A percentile compares a stretch with the other conserved stretches of the same genome.
phyloP scores from a whole-genome alignment of 768 basidiomycete species.

The Amanita molliuscula region DNA sequence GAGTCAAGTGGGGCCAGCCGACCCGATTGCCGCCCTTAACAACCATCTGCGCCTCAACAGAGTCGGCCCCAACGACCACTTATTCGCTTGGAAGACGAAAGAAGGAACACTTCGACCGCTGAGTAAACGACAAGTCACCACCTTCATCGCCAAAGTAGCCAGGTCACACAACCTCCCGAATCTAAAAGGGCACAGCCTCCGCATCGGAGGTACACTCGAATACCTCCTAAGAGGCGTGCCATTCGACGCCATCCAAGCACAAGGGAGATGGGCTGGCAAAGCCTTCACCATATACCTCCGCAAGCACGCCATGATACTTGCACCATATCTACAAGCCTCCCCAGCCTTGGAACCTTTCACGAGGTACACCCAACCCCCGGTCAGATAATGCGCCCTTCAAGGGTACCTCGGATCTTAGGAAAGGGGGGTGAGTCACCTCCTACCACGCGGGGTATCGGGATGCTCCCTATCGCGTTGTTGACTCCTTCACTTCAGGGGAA shows the following conservation, averaged over 20 bases:
- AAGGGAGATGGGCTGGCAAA: slow-evolving; percentile 22
- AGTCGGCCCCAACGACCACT: slow-evolving; percentile 8
- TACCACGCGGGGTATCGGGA: neutral
- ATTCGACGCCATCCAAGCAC: slow-evolving; percentile 19
- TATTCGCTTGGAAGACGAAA: slow-evolving; percentile 6
- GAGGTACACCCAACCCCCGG: neutral
- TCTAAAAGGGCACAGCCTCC: slow-evolving; percentile 19
- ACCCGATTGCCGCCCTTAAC: slow-evolving; percentile 12
- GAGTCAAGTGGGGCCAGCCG: slow-evolving; percentile 10
- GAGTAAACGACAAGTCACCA: neutral
- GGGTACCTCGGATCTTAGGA: neutral
- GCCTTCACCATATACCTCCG: slow-evolving; percentile 19
- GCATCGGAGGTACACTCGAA: slow-evolving; percentile 17
- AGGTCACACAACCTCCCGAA: neutral
- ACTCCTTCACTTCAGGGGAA: neutral
- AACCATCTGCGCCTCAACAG: slow-evolving; percentile 18
- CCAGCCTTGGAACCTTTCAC: slow-evolving; percentile 8
- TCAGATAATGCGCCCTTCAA: neutral
- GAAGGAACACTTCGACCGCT: neutral
- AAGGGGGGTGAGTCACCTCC: neutral
- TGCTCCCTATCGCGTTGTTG: neutral
- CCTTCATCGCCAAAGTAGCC: neutral
- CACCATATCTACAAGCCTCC: slow-evolving; percentile 16
- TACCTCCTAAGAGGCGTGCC: slow-evolving; percentile 18
- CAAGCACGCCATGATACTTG: slow-evolving; percentile 16